Conservation (phyloP, 129 eudicot genomes). For the Escallonia herrerae region DNA sequence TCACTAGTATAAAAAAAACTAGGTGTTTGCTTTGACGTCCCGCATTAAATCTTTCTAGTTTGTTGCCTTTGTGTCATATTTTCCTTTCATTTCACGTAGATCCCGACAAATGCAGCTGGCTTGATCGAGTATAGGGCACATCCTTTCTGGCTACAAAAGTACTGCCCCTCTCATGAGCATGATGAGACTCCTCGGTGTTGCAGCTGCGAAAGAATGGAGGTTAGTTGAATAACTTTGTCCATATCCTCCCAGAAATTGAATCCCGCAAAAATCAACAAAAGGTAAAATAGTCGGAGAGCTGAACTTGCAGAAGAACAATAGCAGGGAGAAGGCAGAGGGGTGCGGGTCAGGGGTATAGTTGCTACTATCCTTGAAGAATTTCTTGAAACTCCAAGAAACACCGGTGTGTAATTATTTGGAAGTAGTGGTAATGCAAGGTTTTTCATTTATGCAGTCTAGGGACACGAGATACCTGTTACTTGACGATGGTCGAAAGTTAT, state of each 20-base stretch:
- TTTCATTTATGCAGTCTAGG: constrained; percentile 37
- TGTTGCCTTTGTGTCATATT: not conserved
- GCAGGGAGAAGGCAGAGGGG: too few relatives aligned
- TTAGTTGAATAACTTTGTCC: constrained; percentile 6
- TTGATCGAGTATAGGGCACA: constrained; percentile 91
- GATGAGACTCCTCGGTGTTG: constrained; percentile 94
- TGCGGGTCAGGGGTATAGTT: too few relatives aligned
- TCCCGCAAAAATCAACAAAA: not conserved
- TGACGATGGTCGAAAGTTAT: constrained; percentile 93
- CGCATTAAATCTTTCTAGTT: too few relatives aligned
- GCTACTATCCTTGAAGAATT: too few relatives aligned
- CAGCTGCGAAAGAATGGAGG: constrained; percentile 99
- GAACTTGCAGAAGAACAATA: too few relatives aligned
- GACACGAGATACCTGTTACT: constrained; percentile 61
- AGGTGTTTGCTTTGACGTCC: too few relatives aligned
- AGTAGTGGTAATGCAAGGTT: not conserved
- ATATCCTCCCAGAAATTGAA: not conserved
- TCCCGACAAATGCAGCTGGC: constrained; percentile 80
- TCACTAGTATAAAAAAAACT: too few relatives aligned
- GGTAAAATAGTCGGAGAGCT: too few relatives aligned
- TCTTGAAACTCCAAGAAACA: too few relatives aligned
- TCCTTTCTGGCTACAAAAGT: constrained; percentile 96
- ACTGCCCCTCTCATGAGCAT: constrained; percentile 85
- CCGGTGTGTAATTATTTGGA: too few relatives aligned
- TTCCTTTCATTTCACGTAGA: constrained; percentile 28